These are phyloP conservation scores for Stentor coeruleus DNA, from an alignment of 73 alveolate genomes.

Conservation along the genomic window DNA sequence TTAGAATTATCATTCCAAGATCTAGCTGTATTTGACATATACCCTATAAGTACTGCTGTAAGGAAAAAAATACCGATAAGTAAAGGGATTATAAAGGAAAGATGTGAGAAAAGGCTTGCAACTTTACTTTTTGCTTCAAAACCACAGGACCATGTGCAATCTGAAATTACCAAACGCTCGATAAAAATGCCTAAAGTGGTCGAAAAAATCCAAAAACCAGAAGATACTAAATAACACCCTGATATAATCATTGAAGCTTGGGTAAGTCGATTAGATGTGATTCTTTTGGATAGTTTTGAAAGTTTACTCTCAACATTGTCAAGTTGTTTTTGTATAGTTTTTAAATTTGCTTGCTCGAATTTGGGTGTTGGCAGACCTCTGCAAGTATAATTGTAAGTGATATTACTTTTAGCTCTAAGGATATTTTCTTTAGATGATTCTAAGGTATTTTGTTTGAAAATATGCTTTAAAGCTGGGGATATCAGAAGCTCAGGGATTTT, in stretches of 20 bases:
- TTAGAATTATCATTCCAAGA: no score
- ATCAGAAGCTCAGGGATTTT: background rate
- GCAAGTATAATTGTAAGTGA: background rate
- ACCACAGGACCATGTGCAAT: background rate
- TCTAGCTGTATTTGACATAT: no score
- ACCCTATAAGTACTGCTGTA: no score
- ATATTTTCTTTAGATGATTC: background rate
- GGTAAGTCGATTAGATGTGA: background rate
- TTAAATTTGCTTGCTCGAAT: background rate
- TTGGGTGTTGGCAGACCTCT: slow-evolving; percentile 5
- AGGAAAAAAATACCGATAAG: no score
- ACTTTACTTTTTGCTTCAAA: background rate
- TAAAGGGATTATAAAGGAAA: no score
- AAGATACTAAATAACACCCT: background rate
- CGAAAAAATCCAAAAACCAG: background rate
- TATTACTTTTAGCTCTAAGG: background rate
- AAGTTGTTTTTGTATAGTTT: no score
- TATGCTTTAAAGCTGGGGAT: background rate
- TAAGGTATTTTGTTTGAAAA: no score
- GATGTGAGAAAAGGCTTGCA: background rate
- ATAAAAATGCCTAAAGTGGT: background rate
- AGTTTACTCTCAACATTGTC: background rate
- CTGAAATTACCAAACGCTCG: background rate
- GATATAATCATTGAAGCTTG: background rate
- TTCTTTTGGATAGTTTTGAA: background rate